Percentiles rank a stretch among this genome's conserved stretches.
These are phyloP conservation scores for Cordyceps javanica DNA, from an alignment of 2,329 filamentous ascomycete genomes.

Conservation along the genomic window DNA sequence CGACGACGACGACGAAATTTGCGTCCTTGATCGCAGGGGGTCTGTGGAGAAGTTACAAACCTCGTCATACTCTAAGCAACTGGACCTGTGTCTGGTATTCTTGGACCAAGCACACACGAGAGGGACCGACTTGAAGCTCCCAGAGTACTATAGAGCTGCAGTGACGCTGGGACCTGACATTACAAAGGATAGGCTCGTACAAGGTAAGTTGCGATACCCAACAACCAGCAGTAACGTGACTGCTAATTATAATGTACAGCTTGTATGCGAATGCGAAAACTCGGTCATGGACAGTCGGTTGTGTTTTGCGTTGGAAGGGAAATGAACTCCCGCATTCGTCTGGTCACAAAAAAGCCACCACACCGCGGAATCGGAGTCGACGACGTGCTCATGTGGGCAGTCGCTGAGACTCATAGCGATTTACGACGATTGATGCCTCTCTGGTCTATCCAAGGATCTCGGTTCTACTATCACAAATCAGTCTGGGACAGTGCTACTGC, in stretches of 20 bases:
- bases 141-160: slow-evolving; percentile 51
- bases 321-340: slow-evolving; percentile 47
- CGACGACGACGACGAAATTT: slow-evolving; percentile 47
- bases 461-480: slow-evolving; percentile 37
- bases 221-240: not conserved
- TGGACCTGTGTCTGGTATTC: slow-evolving; percentile 58
- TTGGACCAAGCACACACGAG: slow-evolving; percentile 66
- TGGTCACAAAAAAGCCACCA: slow-evolving; percentile 15
- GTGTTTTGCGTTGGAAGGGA: slow-evolving; percentile 55
- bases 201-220: slow-evolving; percentile 43
- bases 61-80: slow-evolving; percentile 51
- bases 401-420: slow-evolving; percentile 50
- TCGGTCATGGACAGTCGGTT: slow-evolving; percentile 61
- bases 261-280: slow-evolving; percentile 65
- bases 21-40: slow-evolving; percentile 44
- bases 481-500: slow-evolving; percentile 24
- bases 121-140: slow-evolving; percentile 62
- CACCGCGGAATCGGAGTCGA: slow-evolving; percentile 32
- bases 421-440: slow-evolving; percentile 44
- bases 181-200: slow-evolving; percentile 63
- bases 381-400: slow-evolving; percentile 53
- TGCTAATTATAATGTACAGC: slow-evolving; percentile 31
- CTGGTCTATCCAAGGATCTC: slow-evolving; percentile 55
- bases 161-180: slow-evolving; percentile 60
- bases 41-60: slow-evolving; percentile 43